A percentile compares a stretch with the other conserved stretches of the same genome.
These are phyloP conservation scores for Suillus variegatus DNA, from an alignment of 768 basidiomycete species.

Conservation along the genomic window DNA sequence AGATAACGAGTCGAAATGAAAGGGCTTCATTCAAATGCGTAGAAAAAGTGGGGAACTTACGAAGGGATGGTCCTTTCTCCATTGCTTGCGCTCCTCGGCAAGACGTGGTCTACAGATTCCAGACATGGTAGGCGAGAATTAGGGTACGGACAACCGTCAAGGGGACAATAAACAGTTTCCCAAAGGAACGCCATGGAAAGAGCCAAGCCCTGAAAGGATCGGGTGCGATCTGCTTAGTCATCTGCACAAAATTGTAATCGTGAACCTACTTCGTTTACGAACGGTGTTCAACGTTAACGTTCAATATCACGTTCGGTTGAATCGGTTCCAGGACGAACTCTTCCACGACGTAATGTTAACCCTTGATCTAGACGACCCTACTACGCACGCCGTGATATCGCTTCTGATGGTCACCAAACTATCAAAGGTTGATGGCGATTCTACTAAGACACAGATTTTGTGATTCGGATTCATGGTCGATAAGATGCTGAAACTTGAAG, in stretches of 20 bases:
- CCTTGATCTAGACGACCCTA: background rate
- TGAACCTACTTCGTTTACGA: background rate
- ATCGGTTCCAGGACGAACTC: background rate
- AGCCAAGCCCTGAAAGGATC: background rate
- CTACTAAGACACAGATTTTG: background rate
- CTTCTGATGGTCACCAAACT: background rate
- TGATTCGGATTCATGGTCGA: background rate
- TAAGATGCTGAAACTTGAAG: background rate
- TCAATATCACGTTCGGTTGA: no score
- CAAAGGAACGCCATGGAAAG: background rate
- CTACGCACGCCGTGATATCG: background rate
- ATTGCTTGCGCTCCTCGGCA: conserved; percentile 97
- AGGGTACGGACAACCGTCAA: background rate
- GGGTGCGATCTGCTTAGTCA: background rate
- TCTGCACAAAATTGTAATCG: background rate
- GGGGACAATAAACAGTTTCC: background rate
- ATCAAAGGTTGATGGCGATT: background rate
- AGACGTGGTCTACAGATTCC: conserved; percentile 93
- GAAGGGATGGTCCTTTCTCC: conserved; percentile 98
- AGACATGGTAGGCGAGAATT: conserved; percentile 52
- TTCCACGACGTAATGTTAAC: background rate
- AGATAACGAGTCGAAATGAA: conserved; percentile 12
- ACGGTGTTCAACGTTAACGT: background rate
- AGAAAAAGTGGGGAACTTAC: conserved; percentile 51
- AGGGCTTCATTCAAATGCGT: background rate